Base-by-base conservation (phyloP, 305 asterid genomes). In the Solanum aculeatissimum region DNA sequence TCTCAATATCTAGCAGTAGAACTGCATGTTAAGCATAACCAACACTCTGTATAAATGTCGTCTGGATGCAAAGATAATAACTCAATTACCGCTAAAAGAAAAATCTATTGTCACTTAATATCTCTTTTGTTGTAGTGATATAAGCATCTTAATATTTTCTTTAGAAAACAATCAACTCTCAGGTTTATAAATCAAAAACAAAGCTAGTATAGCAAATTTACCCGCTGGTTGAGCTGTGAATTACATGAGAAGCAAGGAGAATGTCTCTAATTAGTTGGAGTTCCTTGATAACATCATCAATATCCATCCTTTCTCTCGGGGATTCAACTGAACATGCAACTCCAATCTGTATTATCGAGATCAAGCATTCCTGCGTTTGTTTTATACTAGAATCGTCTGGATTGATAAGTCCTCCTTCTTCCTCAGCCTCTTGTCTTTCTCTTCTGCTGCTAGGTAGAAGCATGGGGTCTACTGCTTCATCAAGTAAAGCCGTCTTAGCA, bases 291-390 rank as follows among this genome's bases (percentile, higher is more conserved):
- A 83, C 90, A 80, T 90, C 90, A 2, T 57, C 57, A 12, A 90
- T 88, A 55, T 90, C 88, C 89, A 90, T 88, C 19, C 92, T 83
- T 72, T 90, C 87, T 58, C 63, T 72, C 7, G 91, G 92, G 38
- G 86, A 85, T 40, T 85, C 91, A 15, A 58, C 83, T 7, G 91
- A 88, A 51, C 92, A 90, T 84, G 90, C 90, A 57, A 88, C 83
- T 78, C 92, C 92, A 63, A 90, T 88, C 77, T 87, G 69, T 75
- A 88, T 49, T 9, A 90, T 78, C 19, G 88, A 90, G 23, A 88
- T 42, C 83, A 87, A 23, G 87, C 92, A 87, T 55, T 78, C 91
- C 25, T 54, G 43, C 11, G 43, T 65, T 84, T 84, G 89, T 60
- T 81, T 78, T 29, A 74, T 19, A 16, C 71, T 84, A 78, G 83